These are phyloP conservation scores for Ramaria sp. DNA, from an alignment of 768 basidiomycete species.

Conservation along the genomic window DNA sequence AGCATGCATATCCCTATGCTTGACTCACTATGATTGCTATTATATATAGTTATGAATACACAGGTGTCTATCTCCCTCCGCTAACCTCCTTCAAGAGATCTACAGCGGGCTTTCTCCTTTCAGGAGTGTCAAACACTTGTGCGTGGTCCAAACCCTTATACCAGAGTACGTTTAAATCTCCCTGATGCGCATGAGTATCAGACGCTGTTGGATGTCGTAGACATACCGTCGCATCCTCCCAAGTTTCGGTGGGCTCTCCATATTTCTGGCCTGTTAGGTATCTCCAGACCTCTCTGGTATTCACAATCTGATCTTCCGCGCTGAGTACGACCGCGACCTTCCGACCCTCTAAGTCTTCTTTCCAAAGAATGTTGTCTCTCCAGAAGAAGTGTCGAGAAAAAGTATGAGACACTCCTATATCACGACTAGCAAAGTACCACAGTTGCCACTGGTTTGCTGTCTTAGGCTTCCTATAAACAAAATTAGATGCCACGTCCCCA, in stretches of 20 bases:
- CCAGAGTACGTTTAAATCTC: slow-evolving; percentile 28
- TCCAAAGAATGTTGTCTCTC: slow-evolving; percentile 50
- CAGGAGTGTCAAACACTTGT: slow-evolving; percentile 25
- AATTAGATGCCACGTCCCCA: slow-evolving; percentile 45
- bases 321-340: slow-evolving; percentile 26
- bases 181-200: not conserved
- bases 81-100: not conserved
- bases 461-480: slow-evolving; percentile 47
- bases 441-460: slow-evolving; percentile 50
- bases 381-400: slow-evolving; percentile 56
- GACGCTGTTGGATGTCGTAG: not conserved
- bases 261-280: slow-evolving; percentile 25
- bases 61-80: not conserved
- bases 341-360: slow-evolving; percentile 34
- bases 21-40: too few relatives aligned
- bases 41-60: not conserved
- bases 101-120: slow-evolving; percentile 12
- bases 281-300: slow-evolving; percentile 25
- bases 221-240: not conserved
- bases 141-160: slow-evolving; percentile 30
- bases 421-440: slow-evolving; percentile 58
- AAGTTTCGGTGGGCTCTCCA: not conserved
- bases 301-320: slow-evolving; percentile 33
- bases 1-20: too few relatives aligned
- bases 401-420: slow-evolving; percentile 49